Base-by-base conservation (phyloP, 768 basidiomycete genomes). In the Floccularia luteovirens region DNA sequence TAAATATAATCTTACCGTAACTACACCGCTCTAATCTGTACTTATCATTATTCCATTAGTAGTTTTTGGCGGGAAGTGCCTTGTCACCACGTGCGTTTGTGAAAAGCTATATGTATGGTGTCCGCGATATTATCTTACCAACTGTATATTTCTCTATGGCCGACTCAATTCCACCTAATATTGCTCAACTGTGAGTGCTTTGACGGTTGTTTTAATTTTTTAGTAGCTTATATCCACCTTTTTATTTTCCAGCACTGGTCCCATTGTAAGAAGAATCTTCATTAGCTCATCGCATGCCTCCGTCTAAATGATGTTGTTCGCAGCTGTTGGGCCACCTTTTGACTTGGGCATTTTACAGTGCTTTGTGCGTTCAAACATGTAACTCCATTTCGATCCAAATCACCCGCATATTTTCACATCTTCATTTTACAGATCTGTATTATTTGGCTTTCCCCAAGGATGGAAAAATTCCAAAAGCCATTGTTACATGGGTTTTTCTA, bases 391-490 rank as follows among this genome's bases (percentile, higher is more conserved):
- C 24, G 14, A 7, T 16, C 13, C 21, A 27, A 5, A 17, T 7
- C n/a, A 8, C 38, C 13, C 13, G 12, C n/a, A 13, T 19, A 14
- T 7, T 3, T 38, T 20, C 21, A 24, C 11, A 24, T 10, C 12
- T 8, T 4, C n/a, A 13, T 24, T 42, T 30, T 14, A 20, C 38
- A 56, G 58, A 58, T 35, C 22, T 58, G 3, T 60, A 58, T 38
- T 50, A 58, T 38, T 36, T 58, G 6, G 51, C 52, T 4, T 60
- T 60, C 36, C 56, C 55, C 0, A 48, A 48, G 5, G 58, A 58
- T 36, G 47, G 46, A 6, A 30, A 24, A 10, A 34, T 44, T 5
- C 47, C 48, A 25, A 58, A 58, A 37, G 23, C 34, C 11, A 40
- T 59, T 30, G 58, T 56, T 8, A 43, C 33, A 22, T 4, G 19